Evolutionary conservation across 768 basidiomycete species (phyloP).

Genomic region (Porpolomopsis calyptriformis): DNA sequence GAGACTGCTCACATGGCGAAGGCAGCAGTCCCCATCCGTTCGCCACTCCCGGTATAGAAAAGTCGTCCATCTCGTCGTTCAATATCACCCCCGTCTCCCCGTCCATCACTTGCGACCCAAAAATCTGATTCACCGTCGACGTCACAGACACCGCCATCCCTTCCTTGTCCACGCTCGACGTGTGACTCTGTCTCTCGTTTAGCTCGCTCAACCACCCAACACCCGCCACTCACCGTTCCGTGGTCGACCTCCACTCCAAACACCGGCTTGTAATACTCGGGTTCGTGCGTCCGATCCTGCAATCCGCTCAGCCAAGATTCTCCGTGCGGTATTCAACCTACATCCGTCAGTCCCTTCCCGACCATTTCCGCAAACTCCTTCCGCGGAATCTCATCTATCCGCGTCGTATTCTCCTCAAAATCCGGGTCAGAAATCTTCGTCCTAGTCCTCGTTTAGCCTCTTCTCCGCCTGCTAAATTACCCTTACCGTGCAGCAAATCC

Average conservation of each 20-base stretch:
- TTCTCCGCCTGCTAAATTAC: neutral
- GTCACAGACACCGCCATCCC: constrained; percentile 86
- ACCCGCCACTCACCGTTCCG: constrained; percentile 55
- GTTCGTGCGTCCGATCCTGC: constrained; percentile 71
- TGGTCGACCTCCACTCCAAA: constrained; percentile 73
- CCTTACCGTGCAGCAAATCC: constrained; percentile 40
- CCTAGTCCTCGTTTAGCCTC: constrained; percentile 25
- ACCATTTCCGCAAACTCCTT: constrained; percentile 58
- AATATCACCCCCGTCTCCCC: constrained; percentile 79
- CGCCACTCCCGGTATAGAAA: constrained; percentile 73
- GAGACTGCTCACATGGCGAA: constrained; percentile 57
- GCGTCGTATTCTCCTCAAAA: constrained; percentile 44
- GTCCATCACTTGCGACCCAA: constrained; percentile 83
- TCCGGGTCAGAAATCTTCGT: constrained; percentile 76
- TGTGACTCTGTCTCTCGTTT: constrained; percentile 52
- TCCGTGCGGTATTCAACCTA: constrained; percentile 35
- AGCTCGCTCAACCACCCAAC: neutral
- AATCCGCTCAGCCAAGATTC: constrained; percentile 1
- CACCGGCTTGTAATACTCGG: constrained; percentile 76
- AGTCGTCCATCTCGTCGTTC: constrained; percentile 96
- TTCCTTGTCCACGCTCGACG: constrained; percentile 69
- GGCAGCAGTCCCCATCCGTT: constrained; percentile 79
- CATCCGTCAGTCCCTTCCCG: constrained; percentile 70
- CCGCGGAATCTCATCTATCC: constrained; percentile 55
- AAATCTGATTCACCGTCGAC: constrained; percentile 81